Evolutionary conservation across 768 basidiomycete species (phyloP).

Genomic region (Suillus subaureus): DNA sequence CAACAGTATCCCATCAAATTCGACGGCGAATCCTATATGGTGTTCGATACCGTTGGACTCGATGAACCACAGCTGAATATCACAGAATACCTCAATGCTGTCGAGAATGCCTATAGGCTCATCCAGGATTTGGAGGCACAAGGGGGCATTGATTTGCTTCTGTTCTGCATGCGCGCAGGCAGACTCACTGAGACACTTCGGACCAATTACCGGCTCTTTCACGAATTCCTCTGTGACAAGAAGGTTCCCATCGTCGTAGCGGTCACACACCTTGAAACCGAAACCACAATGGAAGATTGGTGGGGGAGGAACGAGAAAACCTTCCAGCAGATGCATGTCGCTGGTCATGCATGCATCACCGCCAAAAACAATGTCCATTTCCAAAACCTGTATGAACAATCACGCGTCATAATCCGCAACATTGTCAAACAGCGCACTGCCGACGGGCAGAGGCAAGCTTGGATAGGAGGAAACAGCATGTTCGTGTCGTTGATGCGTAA

Average conservation of each 20-base stretch:
- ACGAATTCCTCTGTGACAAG: conserved; percentile 39
- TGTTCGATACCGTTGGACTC: conserved; percentile 40
- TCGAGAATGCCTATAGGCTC: conserved; percentile 34
- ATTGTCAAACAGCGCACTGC: conserved; percentile 23
- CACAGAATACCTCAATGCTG: conserved; percentile 25
- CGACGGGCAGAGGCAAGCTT: conserved; percentile 26
- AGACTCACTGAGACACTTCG: conserved; percentile 38
- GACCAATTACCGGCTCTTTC: conserved; percentile 42
- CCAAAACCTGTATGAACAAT: conserved; percentile 24
- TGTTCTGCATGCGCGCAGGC: conserved; percentile 41
- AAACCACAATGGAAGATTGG: conserved; percentile 38
- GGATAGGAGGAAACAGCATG: conserved; percentile 22
- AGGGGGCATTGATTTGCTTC: conserved; percentile 42
- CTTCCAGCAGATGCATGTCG: conserved; percentile 35
- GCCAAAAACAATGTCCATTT: conserved; percentile 21
- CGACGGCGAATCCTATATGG: conserved; percentile 17
- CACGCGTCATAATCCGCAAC: conserved; percentile 26
- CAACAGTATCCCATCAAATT: conserved; percentile 30
- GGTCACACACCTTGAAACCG: conserved; percentile 42
- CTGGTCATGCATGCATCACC: conserved; percentile 45
- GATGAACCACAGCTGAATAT: conserved; percentile 32
- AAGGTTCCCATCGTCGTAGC: conserved; percentile 41
- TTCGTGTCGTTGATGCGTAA: conserved; percentile 19
- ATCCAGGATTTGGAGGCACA: conserved; percentile 33
- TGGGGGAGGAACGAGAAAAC: conserved; percentile 36